phyloP scores from a whole-genome alignment of 2,329 filamentous ascomycete genomes.

The Teratosphaeria nubilosa region DNA sequence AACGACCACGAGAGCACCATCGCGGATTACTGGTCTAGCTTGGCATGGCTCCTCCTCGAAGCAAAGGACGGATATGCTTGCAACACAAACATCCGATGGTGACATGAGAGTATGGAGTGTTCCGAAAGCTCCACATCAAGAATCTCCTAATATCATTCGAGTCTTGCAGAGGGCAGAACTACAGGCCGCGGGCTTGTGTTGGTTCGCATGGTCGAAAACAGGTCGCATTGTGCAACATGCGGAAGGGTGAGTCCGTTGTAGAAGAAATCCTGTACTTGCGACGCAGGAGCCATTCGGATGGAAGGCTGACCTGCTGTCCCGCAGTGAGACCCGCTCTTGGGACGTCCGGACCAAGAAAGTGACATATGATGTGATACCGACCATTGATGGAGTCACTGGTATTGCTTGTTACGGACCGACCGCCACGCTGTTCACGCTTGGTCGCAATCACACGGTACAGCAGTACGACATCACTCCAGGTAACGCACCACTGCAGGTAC shows the following conservation, averaged over 20 bases:
- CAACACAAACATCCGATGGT: conserved; percentile 81
- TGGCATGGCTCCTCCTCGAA: conserved; percentile 96
- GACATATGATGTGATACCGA: conserved; percentile 79
- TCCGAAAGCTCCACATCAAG: conserved; percentile 66
- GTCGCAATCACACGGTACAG: conserved; percentile 78
- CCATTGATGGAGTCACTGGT: conserved; percentile 67
- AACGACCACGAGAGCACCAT: conserved; percentile 72
- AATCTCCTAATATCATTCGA: conserved; percentile 71
- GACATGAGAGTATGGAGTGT: conserved; percentile 96
- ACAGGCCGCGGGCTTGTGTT: conserved; percentile 67
- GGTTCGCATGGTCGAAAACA: conserved; percentile 98
- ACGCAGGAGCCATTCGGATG: not conserved
- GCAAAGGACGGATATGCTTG: conserved; percentile 96
- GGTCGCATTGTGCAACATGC: conserved; percentile 88
- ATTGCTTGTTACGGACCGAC: conserved; percentile 82
- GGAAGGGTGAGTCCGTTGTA: conserved; percentile 60
- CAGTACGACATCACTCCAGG: conserved; percentile 84
- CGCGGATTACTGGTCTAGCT: conserved; percentile 72
- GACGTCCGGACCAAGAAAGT: conserved; percentile 98
- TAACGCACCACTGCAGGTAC: conserved; percentile 61
- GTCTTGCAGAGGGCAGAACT: conserved; percentile 73
- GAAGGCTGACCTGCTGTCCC: not conserved
- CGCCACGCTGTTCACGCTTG: conserved; percentile 84
- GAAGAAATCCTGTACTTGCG: not conserved
- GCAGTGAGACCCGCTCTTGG: conserved; percentile 80